Evolutionary conservation across 1,284 basidiomycete genomes (phyloP).

Genomic region (Heterobasidion parviporum): DNA sequence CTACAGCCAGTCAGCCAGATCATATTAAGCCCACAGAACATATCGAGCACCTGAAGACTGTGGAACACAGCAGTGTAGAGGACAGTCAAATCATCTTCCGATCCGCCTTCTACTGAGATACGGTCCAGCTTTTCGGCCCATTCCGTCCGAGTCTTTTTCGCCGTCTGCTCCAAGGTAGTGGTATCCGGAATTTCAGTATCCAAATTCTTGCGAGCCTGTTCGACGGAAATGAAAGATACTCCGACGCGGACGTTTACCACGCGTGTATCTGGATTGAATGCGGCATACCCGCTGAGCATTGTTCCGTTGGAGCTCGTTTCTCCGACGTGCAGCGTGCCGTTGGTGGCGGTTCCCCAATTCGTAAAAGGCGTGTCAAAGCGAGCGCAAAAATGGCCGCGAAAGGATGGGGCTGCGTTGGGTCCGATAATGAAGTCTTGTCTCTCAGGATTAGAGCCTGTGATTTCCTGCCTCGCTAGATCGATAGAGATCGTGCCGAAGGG

Average conservation of each 20-base stretch:
- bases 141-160: slow-evolving; percentile 40
- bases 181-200: slow-evolving; percentile 59
- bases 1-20: slow-evolving; percentile 23
- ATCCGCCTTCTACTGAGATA: slow-evolving; percentile 51
- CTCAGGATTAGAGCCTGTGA: slow-evolving; percentile 66
- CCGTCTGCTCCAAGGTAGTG: slow-evolving; percentile 54
- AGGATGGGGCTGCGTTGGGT: slow-evolving; percentile 41
- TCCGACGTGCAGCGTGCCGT: slow-evolving; percentile 29
- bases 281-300: slow-evolving; percentile 51
- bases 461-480: slow-evolving; percentile 38
- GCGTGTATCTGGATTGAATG: slow-evolving; percentile 31
- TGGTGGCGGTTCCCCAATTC: slow-evolving; percentile 41
- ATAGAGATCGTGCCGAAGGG: slow-evolving; percentile 54
- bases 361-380: slow-evolving; percentile 51
- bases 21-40: not conserved
- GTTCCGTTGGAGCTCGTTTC: slow-evolving; percentile 27
- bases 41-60: slow-evolving; percentile 44
- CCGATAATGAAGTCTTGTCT: slow-evolving; percentile 69
- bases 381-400: slow-evolving; percentile 72
- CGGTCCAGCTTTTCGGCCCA: slow-evolving; percentile 72
- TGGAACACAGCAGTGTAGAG: slow-evolving; percentile 70
- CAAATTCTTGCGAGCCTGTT: slow-evolving; percentile 62
- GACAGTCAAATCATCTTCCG: slow-evolving; percentile 39
- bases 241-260: slow-evolving; percentile 60
- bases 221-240: slow-evolving; percentile 72